Base-by-base conservation (phyloP, 441 rosid genomes). In the Raphanus hybrid region DNA sequence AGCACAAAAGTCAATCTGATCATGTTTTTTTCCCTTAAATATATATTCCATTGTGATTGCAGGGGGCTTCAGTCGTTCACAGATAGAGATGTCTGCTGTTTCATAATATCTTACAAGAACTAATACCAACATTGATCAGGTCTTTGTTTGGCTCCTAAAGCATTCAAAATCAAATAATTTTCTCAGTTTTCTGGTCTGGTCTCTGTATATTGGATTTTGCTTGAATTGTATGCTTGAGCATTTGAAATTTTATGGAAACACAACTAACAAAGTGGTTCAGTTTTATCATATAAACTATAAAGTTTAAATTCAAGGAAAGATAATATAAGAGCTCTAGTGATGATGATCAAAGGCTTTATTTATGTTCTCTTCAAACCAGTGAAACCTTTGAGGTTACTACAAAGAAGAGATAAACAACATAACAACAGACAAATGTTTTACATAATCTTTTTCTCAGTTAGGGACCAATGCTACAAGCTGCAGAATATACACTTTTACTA, bases 51-150 rank as follows among this genome's bases (percentile, higher is more conserved):
- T 23, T 66, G 35, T 66, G 70, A 23, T 66, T 66, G 37, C 58
- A 78, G 94, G 94, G 92, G 79, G 57, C 89, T 90, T 39, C 74
- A 77, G 74, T 82, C 84, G 0, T 85, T 90, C 8, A 71, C 85
- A 3, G 89, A 85, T 76, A 85, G 90, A 82, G 94, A 90, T 81
- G 94, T 90, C 32, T 90, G 90, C 82, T 86, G 89, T 79, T 88
- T 82, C 77, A 90, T 88, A 89, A 90, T 90, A 77, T 90, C 92
- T 5, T 86, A 91, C 89, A 90, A 86, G 85, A 90, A 90, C 84
- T 86, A 23, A 89, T 0, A 86, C 94, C 72, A 90, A 90, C 79
- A 86, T 90, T 16, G 94, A 86, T 67, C 81, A 85, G 0, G 55
- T 48, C 15, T 45, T 45, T 45, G 52, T 1, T 45, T 45, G 52